These are phyloP conservation scores for Ophiosphaerella korrae DNA, from an alignment of 2,329 filamentous ascomycete genomes.

Conservation along the genomic window DNA sequence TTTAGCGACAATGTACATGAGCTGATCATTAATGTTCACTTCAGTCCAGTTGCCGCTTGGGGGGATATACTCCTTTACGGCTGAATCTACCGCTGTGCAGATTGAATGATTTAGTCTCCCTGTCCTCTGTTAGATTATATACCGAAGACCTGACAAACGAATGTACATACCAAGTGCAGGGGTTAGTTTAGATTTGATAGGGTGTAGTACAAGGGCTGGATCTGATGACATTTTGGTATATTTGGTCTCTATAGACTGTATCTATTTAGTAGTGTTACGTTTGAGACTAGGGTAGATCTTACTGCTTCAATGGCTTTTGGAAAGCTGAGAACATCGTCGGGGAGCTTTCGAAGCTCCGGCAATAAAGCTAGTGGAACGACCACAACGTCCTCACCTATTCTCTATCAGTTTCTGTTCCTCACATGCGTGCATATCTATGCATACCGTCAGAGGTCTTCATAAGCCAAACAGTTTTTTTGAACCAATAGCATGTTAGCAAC, in stretches of 20 bases:
- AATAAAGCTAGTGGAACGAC: conserved; percentile 36
- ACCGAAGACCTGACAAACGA: not conserved
- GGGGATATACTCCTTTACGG: conserved; percentile 32
- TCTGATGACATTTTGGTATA: conserved; percentile 37
- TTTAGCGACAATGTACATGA: conserved; percentile 41
- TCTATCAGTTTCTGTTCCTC: conserved; percentile 8
- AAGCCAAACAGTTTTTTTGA: conserved; percentile 34
- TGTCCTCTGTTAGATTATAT: conserved; percentile 18
- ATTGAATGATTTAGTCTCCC: conserved; percentile 38
- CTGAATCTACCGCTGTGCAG: conserved; percentile 35
- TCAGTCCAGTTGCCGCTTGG: conserved; percentile 41
- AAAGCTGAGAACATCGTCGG: conserved; percentile 42
- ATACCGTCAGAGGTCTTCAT: conserved; percentile 26
- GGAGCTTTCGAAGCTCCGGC: conserved; percentile 39
- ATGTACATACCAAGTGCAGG: conserved; percentile 39
- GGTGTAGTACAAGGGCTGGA: conserved; percentile 17
- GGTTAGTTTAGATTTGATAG: conserved; percentile 42
- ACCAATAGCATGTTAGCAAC: conserved; percentile 23
- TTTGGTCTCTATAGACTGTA: conserved; percentile 34
- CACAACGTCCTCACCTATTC: conserved; percentile 27
- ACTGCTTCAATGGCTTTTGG: conserved; percentile 30
- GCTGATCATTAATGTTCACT: conserved; percentile 30
- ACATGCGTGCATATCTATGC: not conserved
- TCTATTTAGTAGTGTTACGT: conserved; percentile 9
- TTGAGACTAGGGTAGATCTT: not conserved